These are phyloP conservation scores for Hypoxylon fragiforme DNA, from an alignment of 495 filamentous ascomycete species.

Conservation along the genomic window DNA sequence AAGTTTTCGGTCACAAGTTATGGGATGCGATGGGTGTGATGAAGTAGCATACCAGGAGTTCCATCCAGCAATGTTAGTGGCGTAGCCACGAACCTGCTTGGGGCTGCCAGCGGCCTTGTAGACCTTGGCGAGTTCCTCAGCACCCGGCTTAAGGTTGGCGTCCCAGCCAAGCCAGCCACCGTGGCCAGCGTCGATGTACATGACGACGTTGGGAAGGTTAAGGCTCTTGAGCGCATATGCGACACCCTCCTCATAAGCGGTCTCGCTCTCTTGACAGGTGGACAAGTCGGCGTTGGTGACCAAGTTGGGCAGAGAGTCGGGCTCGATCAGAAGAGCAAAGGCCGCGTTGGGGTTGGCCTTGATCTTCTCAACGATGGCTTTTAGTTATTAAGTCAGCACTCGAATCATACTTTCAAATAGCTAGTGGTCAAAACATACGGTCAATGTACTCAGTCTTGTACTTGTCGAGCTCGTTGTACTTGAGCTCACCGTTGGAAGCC, in stretches of 20 bases:
- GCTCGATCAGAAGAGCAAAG: slow-evolving; percentile 65
- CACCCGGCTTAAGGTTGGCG: slow-evolving; percentile 73
- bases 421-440: slow-evolving; percentile 43
- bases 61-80: slow-evolving; percentile 81
- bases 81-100: slow-evolving; percentile 67
- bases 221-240: slow-evolving; percentile 72
- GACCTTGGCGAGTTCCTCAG: slow-evolving; percentile 65
- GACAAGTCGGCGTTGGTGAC: slow-evolving; percentile 70
- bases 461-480: slow-evolving; percentile 61
- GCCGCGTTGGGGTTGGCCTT: slow-evolving; percentile 58
- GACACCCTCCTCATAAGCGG: slow-evolving; percentile 68
- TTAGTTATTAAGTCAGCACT: slow-evolving; percentile 29
- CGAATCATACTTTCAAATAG: slow-evolving; percentile 18
- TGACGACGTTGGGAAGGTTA: slow-evolving; percentile 75
- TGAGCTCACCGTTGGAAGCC: slow-evolving; percentile 76
- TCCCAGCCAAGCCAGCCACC: slow-evolving; percentile 84
- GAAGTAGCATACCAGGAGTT: slow-evolving; percentile 60
- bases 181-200: slow-evolving; percentile 84
- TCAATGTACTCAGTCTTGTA: slow-evolving; percentile 76
- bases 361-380: slow-evolving; percentile 60
- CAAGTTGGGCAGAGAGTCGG: slow-evolving; percentile 79
- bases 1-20: slow-evolving; percentile 32
- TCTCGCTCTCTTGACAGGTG: slow-evolving; percentile 65
- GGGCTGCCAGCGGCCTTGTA: slow-evolving; percentile 69
- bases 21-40: slow-evolving; percentile 25